Conservation (phyloP, 805 yeast genomes). For the Starmerella vaccinii region DNA sequence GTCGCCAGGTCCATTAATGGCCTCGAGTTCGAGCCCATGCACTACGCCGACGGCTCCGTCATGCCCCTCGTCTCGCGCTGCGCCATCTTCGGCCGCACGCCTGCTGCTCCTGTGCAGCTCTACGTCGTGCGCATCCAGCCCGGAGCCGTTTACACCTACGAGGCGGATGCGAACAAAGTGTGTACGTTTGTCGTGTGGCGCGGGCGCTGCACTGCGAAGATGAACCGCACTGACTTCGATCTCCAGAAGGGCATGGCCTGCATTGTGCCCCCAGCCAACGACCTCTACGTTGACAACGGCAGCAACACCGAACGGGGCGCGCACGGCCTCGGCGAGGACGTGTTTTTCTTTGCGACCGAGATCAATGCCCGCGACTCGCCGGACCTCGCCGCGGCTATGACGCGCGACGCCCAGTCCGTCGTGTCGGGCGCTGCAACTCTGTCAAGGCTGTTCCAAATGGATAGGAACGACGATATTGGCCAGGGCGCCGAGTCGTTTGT, state of each 20-base stretch:
- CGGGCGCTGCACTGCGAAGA: constrained; percentile 16
- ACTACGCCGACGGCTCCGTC: constrained; percentile 6
- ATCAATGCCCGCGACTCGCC: constrained; percentile 13
- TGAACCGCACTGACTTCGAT: constrained; percentile 15
- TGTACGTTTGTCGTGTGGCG: constrained; percentile 21
- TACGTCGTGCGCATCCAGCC: constrained; percentile 16
- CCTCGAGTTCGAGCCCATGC: constrained; percentile 11
- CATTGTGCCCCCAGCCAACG: constrained; percentile 22
- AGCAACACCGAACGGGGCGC: constrained; percentile 12
- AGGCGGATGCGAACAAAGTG: constrained; percentile 17
- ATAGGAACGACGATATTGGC: neutral
- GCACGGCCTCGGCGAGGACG: constrained; percentile 5
- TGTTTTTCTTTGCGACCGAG: constrained; percentile 15
- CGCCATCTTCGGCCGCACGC: constrained; percentile 11
- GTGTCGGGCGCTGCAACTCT: constrained; percentile 12
- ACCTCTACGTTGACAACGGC: constrained; percentile 18
- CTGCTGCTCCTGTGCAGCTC: constrained; percentile 11
- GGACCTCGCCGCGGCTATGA: constrained; percentile 17
- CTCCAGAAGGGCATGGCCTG: constrained; percentile 21
- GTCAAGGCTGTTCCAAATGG: constrained; percentile 5
- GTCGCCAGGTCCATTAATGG: constrained; percentile 19
- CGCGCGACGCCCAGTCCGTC: constrained; percentile 16
- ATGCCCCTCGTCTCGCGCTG: constrained; percentile 12
- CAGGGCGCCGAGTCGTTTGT: constrained; percentile 1
- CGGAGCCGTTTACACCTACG: constrained; percentile 13